These are phyloP conservation scores for Artemisia tridentata DNA, from an alignment of 129 eudicot genomes.

Conservation along the genomic window DNA sequence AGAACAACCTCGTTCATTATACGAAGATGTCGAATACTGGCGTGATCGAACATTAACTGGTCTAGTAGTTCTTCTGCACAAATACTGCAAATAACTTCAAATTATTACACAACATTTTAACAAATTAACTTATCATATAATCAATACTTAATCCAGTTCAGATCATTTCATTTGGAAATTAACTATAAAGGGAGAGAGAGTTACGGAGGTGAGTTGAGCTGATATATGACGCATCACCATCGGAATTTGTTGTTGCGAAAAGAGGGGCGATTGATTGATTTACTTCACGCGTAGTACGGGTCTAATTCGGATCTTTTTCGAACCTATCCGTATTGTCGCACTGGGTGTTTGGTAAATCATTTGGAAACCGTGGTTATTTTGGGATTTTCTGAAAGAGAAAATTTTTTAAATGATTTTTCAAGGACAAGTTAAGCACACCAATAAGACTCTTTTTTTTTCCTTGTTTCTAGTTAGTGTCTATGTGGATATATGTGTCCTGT, in stretches of 20 bases:
- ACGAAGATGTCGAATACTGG: conserved; percentile 38
- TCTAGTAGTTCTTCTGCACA: conserved; percentile 44
- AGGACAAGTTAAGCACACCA: too few relatives aligned
- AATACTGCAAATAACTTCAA: conserved; percentile 38
- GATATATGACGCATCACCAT: conserved; percentile 44
- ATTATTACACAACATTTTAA: not conserved
- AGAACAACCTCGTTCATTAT: conserved; percentile 29
- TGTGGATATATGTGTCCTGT: too few relatives aligned
- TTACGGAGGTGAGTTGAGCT: conserved; percentile 45
- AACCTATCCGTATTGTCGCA: too few relatives aligned
- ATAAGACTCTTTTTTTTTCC: too few relatives aligned
- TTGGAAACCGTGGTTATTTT: too few relatives aligned
- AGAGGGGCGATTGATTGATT: not conserved
- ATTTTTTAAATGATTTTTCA: too few relatives aligned
- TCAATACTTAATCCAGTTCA: not conserved
- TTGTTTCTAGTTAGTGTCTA: too few relatives aligned
- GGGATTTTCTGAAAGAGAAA: too few relatives aligned
- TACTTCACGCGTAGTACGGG: not conserved
- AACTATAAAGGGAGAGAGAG: conserved; percentile 5
- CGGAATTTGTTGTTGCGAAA: not conserved
- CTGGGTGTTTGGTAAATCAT: too few relatives aligned
- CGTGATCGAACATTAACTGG: conserved; percentile 47
- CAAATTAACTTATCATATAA: not conserved
- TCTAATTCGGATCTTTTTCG: too few relatives aligned
- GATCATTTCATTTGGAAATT: conserved; percentile 14